These are phyloP conservation scores for Nakazawaea ernobii DNA, from an alignment of 805 yeast genomes.

Conservation along the genomic window DNA sequence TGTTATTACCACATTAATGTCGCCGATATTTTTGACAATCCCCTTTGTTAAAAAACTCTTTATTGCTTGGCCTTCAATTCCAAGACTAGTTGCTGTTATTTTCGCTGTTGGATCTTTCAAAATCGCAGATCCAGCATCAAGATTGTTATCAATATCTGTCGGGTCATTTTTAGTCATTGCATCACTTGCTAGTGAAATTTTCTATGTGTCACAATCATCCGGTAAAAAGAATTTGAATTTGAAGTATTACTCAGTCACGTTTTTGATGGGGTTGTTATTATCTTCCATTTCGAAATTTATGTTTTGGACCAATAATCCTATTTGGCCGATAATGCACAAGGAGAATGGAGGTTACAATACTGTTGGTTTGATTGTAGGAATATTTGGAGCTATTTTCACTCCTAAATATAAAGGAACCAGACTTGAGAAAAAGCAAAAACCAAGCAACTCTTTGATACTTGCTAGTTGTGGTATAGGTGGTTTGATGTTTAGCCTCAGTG, in stretches of 20 bases:
- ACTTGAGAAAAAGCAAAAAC: background rate
- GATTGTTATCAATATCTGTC: slow-evolving; percentile 58
- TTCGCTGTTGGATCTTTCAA: slow-evolving; percentile 75
- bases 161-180: slow-evolving; percentile 64
- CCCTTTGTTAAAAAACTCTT: slow-evolving; percentile 32
- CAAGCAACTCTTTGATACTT: slow-evolving; percentile 37
- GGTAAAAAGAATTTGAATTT: slow-evolving; percentile 14
- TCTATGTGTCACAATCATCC: slow-evolving; percentile 27
- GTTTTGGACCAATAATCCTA: slow-evolving; percentile 81
- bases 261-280: slow-evolving; percentile 64
- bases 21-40: slow-evolving; percentile 47
- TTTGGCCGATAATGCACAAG: slow-evolving; percentile 91
- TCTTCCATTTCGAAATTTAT: slow-evolving; percentile 74
- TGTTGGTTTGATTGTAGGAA: slow-evolving; percentile 60
- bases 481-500: slow-evolving; percentile 62
- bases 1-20: slow-evolving; percentile 46
- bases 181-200: slow-evolving; percentile 51
- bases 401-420: slow-evolving; percentile 24
- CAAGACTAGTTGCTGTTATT: slow-evolving; percentile 49
- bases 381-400: slow-evolving; percentile 59
- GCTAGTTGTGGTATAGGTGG: slow-evolving; percentile 74
- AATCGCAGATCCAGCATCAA: slow-evolving; percentile 59
- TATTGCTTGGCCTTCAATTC: slow-evolving; percentile 40
- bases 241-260: slow-evolving; percentile 47
- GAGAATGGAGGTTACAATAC: slow-evolving; percentile 83